Evolutionary conservation across 139 green algal genomes (phyloP).

Genomic region (Chlorella sp.): DNA sequence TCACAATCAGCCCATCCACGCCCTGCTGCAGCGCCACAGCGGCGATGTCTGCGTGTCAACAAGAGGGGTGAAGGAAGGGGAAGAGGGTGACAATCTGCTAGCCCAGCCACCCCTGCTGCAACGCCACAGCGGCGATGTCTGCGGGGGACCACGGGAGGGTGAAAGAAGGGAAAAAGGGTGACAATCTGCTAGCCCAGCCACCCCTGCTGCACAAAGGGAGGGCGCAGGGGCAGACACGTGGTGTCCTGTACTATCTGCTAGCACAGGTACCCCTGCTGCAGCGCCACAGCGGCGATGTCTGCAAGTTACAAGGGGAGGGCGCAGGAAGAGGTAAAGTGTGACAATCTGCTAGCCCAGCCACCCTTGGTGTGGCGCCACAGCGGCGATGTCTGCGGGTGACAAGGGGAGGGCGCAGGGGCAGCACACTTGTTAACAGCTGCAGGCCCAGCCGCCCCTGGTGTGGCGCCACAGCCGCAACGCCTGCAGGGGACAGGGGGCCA

Average conservation of each 20-base stretch:
- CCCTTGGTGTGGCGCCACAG: too few relatives aligned
- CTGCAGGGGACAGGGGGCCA: constrained; percentile 13
- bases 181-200: too few relatives aligned
- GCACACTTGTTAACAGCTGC: too few relatives aligned
- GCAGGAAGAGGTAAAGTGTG: background rate
- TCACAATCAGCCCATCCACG: constrained; percentile 92
- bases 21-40: constrained; percentile 67
- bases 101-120: too few relatives aligned
- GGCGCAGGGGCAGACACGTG: too few relatives aligned
- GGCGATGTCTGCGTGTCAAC: constrained; percentile 78
- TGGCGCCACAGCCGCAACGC: constrained; percentile 89
- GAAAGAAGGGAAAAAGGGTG: background rate
- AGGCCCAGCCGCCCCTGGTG: too few relatives aligned
- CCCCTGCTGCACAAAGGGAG: too few relatives aligned
- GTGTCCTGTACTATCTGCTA: too few relatives aligned
- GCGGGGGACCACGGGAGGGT: background rate
- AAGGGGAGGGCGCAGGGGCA: too few relatives aligned
- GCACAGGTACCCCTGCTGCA: constrained; percentile 47
- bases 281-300: constrained; percentile 89
- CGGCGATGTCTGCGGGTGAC: too few relatives aligned
- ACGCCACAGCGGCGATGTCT: too few relatives aligned
- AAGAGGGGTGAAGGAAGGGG: background rate
- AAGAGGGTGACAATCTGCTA: background rate
- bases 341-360: background rate
- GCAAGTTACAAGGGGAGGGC: background rate